Evolutionary conservation across 805 yeast genomes (phyloP).

Genomic region (Cyberlindnera misumaiensis): DNA sequence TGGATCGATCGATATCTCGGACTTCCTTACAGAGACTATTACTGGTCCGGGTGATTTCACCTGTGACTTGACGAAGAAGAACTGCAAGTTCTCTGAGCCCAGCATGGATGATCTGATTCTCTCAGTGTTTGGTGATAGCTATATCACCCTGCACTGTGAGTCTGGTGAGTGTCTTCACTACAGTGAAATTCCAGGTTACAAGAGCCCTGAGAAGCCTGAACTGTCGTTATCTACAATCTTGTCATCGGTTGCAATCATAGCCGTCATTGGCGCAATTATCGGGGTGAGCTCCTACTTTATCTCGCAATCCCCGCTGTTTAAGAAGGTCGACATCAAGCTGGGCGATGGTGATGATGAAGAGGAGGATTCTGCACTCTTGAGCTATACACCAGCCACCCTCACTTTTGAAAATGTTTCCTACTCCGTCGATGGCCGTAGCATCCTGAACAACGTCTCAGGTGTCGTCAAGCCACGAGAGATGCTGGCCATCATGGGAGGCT

Average conservation of each 20-base stretch:
- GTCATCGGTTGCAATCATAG: slow-evolving; percentile 37
- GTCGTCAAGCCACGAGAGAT: slow-evolving; percentile 81
- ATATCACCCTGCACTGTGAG: slow-evolving; percentile 70
- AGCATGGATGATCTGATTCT: slow-evolving; percentile 89
- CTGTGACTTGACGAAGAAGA: slow-evolving; percentile 57
- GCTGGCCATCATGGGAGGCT: slow-evolving; percentile 95
- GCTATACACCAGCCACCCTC: slow-evolving; percentile 59
- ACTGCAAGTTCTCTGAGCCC: slow-evolving; percentile 86
- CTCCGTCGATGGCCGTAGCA: slow-evolving; percentile 41
- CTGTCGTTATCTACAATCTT: slow-evolving; percentile 41
- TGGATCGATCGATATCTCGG: slow-evolving; percentile 92
- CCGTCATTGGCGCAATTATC: slow-evolving; percentile 31
- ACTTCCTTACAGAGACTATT: slow-evolving; percentile 83
- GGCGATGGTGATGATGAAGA: slow-evolving; percentile 21
- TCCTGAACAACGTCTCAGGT: slow-evolving; percentile 66
- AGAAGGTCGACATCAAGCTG: slow-evolving; percentile 21
- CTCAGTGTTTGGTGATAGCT: slow-evolving; percentile 92
- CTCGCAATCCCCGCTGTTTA: slow-evolving; percentile 58
- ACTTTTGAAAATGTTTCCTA: slow-evolving; percentile 73
- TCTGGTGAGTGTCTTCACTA: slow-evolving; percentile 92
- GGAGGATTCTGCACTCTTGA: slow-evolving; percentile 39
- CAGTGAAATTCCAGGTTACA: slow-evolving; percentile 89
- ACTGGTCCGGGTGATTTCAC: slow-evolving; percentile 89
- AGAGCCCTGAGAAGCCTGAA: slow-evolving; percentile 44
- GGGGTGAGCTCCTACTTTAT: slow-evolving; percentile 38